Evolutionary conservation across 225 moss, liverwort and hornwort genomes (phyloP).

Genomic region (Anthoceros angustus): DNA sequence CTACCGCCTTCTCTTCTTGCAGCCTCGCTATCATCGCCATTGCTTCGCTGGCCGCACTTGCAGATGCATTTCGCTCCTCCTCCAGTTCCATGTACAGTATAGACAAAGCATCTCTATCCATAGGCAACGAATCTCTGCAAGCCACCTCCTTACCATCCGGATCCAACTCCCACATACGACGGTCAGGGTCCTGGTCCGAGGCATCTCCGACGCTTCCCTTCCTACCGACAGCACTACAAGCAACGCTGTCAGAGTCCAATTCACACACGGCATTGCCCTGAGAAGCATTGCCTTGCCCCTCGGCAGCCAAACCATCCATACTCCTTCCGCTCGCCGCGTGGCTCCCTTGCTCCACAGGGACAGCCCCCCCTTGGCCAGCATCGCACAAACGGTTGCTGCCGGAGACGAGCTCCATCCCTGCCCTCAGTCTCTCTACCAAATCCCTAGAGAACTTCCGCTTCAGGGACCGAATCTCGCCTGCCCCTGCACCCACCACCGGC

Average conservation of each 20-base stretch:
- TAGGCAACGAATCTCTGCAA: slow-evolving; percentile 24
- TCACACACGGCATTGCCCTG: neutral
- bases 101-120: slow-evolving; percentile 33
- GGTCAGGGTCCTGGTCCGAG: neutral
- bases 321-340: neutral
- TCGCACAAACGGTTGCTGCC: no score
- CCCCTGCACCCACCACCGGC: neutral
- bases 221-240: neutral
- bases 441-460: neutral
- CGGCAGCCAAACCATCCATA: neutral
- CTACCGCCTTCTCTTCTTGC: slow-evolving; percentile 67
- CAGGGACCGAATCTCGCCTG: neutral
- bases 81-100: slow-evolving; percentile 53
- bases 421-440: neutral
- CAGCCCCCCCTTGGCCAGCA: no score
- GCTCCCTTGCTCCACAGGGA: no score
- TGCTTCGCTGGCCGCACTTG: slow-evolving; percentile 60
- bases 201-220: neutral
- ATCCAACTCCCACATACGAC: neutral
- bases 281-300: neutral
- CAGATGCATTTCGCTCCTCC: slow-evolving; percentile 60
- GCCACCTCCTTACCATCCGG: slow-evolving; percentile 11
- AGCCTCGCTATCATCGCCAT: slow-evolving; percentile 85
- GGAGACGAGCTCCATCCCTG: no score
- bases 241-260: neutral